These are phyloP conservation scores for Postia placenta DNA, from an alignment of 768 basidiomycete genomes.

Conservation along the genomic window DNA sequence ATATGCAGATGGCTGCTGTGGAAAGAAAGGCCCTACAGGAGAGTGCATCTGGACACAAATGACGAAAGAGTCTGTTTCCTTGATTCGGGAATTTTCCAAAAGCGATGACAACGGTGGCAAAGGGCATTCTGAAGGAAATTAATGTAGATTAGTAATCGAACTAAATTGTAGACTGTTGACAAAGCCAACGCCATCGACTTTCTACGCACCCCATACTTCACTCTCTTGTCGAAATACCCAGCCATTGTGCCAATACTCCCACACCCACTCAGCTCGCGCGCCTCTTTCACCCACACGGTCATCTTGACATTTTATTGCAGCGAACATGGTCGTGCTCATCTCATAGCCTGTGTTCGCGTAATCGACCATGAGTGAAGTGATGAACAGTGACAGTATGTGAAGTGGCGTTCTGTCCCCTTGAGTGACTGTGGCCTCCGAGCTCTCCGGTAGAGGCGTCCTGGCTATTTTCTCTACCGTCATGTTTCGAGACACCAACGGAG, in stretches of 20 bases:
- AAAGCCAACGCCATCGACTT: not conserved
- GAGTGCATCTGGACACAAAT: constrained; percentile 73
- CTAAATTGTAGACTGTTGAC: not conserved
- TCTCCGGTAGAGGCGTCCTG: constrained; percentile 7
- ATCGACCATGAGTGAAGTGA: constrained; percentile 61
- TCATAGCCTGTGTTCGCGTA: constrained; percentile 55
- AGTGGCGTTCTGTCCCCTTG: constrained; percentile 23
- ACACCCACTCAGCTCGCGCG: constrained; percentile 65
- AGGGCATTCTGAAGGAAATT: constrained; percentile 45
- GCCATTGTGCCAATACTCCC: constrained; percentile 66
- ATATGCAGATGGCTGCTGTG: constrained; percentile 58
- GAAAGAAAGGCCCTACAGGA: constrained; percentile 46
- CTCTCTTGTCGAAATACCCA: constrained; percentile 66
- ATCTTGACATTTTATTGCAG: constrained; percentile 62
- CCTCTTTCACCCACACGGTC: constrained; percentile 55
- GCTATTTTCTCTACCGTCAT: constrained; percentile 4
- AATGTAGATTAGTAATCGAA: not conserved
- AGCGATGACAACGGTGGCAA: constrained; percentile 58
- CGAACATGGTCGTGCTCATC: constrained; percentile 60
- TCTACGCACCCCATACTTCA: constrained; percentile 64
- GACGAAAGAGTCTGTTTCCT: constrained; percentile 60
- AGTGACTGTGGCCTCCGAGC: constrained; percentile 6
- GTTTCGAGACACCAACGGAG: not conserved
- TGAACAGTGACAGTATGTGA: constrained; percentile 51
- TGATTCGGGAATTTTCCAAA: constrained; percentile 52